Percentiles rank a stretch among this genome's conserved stretches.
These are phyloP conservation scores for Psilocybe cyanescens DNA, from an alignment of 768 basidiomycete genomes.

Conservation along the genomic window DNA sequence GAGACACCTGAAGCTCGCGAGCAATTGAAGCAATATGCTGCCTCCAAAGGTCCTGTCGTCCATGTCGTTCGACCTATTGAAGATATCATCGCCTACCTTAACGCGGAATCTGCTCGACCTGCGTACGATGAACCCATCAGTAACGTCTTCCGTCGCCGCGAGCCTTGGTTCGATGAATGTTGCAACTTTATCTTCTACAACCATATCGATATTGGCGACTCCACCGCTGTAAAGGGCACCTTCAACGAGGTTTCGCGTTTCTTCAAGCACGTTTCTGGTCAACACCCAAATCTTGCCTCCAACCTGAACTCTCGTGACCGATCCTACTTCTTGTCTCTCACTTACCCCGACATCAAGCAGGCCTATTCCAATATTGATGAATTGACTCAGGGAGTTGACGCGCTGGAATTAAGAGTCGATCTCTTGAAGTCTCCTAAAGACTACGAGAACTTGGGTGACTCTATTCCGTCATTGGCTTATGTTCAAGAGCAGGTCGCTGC, in stretches of 20 bases:
- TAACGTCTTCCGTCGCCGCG: constrained; percentile 83
- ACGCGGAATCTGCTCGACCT: constrained; percentile 76
- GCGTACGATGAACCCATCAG: constrained; percentile 86
- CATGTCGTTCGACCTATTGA: constrained; percentile 81
- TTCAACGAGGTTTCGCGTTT: constrained; percentile 76
- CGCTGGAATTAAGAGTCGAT: constrained; percentile 93
- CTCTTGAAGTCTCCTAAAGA: constrained; percentile 64
- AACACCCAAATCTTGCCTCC: constrained; percentile 62
- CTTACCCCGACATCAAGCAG: constrained; percentile 84
- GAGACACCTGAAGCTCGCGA: constrained; percentile 80
- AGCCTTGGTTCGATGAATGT: constrained; percentile 87
- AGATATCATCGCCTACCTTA: constrained; percentile 83
- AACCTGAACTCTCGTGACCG: constrained; percentile 57
- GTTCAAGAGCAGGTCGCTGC: constrained; percentile 82
- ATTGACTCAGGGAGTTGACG: constrained; percentile 84
- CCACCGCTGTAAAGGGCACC: constrained; percentile 35
- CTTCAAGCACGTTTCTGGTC: constrained; percentile 86
- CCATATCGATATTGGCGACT: constrained; percentile 45
- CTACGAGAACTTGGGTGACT: constrained; percentile 47
- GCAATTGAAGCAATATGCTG: constrained; percentile 67
- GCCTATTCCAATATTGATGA: constrained; percentile 72
- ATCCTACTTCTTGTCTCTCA: constrained; percentile 93
- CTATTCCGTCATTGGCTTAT: constrained; percentile 70
- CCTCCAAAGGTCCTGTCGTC: constrained; percentile 72
- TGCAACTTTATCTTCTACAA: constrained; percentile 86